Conservation (phyloP, 2,329 filamentous ascomycete genomes). For the Xylaria sp. region DNA sequence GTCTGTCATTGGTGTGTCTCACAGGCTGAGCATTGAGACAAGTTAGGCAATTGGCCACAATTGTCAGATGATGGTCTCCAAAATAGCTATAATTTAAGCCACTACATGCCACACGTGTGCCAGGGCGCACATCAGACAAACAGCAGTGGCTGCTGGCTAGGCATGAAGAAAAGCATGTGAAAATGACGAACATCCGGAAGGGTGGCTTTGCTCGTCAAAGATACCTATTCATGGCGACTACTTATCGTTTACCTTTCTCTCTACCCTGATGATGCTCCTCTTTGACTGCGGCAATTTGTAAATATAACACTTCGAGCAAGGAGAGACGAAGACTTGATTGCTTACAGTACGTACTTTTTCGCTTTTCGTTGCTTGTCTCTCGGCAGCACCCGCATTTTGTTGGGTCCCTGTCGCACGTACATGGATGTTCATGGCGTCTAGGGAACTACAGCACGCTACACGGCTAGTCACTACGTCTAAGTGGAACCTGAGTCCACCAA, state of each 20-base stretch:
- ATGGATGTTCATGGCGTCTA: not conserved
- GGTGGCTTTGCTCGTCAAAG: not conserved
- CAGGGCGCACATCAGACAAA: slow-evolving; percentile 3
- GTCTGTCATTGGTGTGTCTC: slow-evolving; percentile 1
- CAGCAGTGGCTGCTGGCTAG: not conserved
- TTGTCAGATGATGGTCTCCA: slow-evolving; percentile 21
- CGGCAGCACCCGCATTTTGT: slow-evolving; percentile 29
- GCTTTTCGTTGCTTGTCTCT: not conserved
- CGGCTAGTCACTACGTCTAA: not conserved
- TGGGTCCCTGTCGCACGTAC: not conserved
- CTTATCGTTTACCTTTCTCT: not conserved
- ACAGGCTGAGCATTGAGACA: slow-evolving; percentile 13
- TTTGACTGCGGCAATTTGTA: not conserved
- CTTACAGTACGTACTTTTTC: not conserved
- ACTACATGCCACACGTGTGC: slow-evolving; percentile 28
- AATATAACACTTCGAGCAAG: not conserved
- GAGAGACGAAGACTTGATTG: not conserved
- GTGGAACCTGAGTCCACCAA: slow-evolving; percentile 26
- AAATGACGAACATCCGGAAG: slow-evolving; percentile 17
- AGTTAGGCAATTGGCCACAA: slow-evolving; percentile 21
- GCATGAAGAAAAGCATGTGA: slow-evolving; percentile 29
- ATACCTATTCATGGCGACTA: not conserved
- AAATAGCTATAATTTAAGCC: slow-evolving; percentile 17
- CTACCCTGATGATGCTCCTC: not conserved
- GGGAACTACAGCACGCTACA: not conserved